Evolutionary conservation across 352 stramenopile species (phyloP), one percentile per base, ranked within the genome.

Genomic region (Saprolegnia parasitica): DNA sequence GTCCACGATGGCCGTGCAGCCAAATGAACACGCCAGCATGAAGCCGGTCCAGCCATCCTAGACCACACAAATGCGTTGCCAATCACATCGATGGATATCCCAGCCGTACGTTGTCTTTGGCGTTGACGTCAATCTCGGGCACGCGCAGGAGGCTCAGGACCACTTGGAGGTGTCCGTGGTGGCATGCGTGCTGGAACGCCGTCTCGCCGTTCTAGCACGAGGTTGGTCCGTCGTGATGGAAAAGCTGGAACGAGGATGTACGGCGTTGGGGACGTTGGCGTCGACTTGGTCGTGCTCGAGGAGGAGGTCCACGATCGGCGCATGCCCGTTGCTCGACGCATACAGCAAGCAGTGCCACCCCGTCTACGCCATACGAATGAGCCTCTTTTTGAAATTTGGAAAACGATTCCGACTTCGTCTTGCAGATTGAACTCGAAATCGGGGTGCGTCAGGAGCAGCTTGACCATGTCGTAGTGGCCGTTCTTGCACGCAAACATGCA

Each of bases 401-500:
- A 55, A 4, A 60, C 8, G 1, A 13, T 24, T 24, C 52, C 11
- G 24, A 60, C 52, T n/a, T 60, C 52, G 35, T 60, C 52, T 60
- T 60, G 52, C 1, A 60, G 24, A 60, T 60, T 60, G 9, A 13
- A 60, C 35, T 60, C 52, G 20, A 60, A 60, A 8, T 60, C 52
- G 1, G 52, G 52, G 52, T 60, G 52, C 35, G 52, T n/a, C 11
- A 60, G 4, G 24, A 60, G 35, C 35, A 60, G 20, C 24, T 35
- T n/a, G 35, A 60, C 52, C 52, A 60, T 60, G 11, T 16, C 52
- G 13, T 21, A 24, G 35, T 60, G 52, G 35, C 52, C 52, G 35
- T 60, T 60, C 20, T 60, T 60, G 24, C 24, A 60, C 13, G 52
- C 52, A 60, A 42, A 60, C 52, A 60, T 60, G 52, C 52, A 60